Evolutionary conservation across 2,329 filamentous ascomycete genomes (phyloP).

Genomic region (Verticillium isaacii): DNA sequence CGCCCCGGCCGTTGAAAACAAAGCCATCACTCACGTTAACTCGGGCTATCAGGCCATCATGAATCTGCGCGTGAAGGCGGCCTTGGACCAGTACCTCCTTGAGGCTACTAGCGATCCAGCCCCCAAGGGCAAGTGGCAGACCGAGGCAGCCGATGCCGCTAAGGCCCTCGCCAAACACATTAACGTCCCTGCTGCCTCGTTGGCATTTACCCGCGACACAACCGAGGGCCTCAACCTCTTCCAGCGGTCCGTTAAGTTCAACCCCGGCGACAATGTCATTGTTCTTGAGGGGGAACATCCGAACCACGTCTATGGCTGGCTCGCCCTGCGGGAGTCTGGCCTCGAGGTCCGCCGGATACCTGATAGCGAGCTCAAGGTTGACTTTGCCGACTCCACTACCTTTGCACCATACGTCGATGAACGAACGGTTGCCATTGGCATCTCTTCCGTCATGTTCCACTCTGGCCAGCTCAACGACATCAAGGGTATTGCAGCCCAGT

Average conservation of each 20-base stretch:
- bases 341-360: conserved; percentile 22
- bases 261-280: conserved; percentile 25
- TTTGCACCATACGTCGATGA: conserved; percentile 23
- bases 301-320: conserved; percentile 23
- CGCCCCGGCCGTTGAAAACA: neutral
- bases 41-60: neutral
- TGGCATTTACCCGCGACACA: conserved; percentile 26
- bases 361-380: conserved; percentile 7
- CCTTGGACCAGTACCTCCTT: neutral
- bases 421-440: conserved; percentile 21
- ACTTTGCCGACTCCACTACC: conserved; percentile 13
- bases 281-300: conserved; percentile 25
- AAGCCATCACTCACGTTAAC: neutral
- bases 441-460: conserved; percentile 28
- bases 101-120: neutral
- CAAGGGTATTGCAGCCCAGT: conserved; percentile 18
- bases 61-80: neutral
- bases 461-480: conserved; percentile 25
- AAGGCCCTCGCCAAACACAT: conserved; percentile 20
- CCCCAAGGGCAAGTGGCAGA: conserved; percentile 13
- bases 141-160: conserved; percentile 13
- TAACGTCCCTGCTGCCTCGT: conserved; percentile 16
- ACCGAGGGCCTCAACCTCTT: conserved; percentile 25
- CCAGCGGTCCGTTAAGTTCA: conserved; percentile 17
- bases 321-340: conserved; percentile 18